phyloP scores from a whole-genome alignment of 164 flowering plant species.

The Echeveria elegans region DNA sequence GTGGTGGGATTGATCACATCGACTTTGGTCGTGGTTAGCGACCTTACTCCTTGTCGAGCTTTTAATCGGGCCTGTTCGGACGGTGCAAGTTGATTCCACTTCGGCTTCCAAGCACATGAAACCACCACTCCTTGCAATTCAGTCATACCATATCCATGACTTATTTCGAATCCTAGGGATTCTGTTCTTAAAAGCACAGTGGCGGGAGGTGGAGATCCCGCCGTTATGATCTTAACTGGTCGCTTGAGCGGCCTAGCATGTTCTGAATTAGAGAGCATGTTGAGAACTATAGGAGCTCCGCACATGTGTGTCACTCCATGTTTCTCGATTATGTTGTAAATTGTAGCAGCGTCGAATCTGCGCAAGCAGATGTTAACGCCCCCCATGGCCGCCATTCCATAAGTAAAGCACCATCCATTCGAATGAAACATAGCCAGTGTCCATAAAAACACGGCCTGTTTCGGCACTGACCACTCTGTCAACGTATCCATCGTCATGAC shows the following conservation, averaged over 20 bases:
- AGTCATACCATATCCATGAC: constrained; percentile 87
- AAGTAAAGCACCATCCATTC: not conserved
- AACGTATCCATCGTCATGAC: not conserved
- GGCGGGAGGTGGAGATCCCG: constrained; percentile 8
- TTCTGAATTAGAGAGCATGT: constrained; percentile 60
- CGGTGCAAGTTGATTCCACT: constrained; percentile 29
- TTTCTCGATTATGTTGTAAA: constrained; percentile 59
- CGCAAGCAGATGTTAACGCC: constrained; percentile 5
- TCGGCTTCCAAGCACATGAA: constrained; percentile 81
- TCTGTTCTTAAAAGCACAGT: constrained; percentile 38
- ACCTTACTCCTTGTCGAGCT: constrained; percentile 82
- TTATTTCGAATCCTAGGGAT: constrained; percentile 56
- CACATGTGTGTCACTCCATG: constrained; percentile 78
- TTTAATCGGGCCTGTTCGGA: constrained; percentile 65
- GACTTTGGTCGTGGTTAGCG: constrained; percentile 51
- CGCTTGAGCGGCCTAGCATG: constrained; percentile 65
- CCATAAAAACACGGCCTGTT: not conserved
- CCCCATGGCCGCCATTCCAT: not conserved
- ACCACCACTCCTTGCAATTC: constrained; percentile 86
- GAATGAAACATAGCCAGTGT: not conserved
- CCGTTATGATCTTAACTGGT: constrained; percentile 61
- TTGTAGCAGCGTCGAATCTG: constrained; percentile 36
- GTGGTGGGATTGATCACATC: constrained; percentile 51
- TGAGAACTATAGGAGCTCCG: constrained; percentile 92
- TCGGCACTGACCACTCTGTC: not conserved